Conservation (phyloP, 2,329 filamentous ascomycete species). For the Sarocladium oryzae region DNA sequence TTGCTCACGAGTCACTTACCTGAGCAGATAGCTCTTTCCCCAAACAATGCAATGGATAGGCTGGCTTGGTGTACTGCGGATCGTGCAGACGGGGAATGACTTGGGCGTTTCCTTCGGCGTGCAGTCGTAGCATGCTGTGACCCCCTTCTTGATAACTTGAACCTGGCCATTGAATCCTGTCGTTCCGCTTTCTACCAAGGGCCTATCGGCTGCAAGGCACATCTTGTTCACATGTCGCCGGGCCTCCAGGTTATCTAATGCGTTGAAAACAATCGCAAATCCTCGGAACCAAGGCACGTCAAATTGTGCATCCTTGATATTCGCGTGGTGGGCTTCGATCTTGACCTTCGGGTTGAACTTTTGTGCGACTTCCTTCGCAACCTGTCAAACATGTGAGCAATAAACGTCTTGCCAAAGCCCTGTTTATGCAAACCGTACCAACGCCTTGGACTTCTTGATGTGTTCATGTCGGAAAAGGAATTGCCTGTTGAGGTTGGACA, state of each 20-base stretch:
- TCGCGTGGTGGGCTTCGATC: constrained; percentile 84
- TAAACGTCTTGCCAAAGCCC: constrained; percentile 9
- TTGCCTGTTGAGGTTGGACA: constrained; percentile 95
- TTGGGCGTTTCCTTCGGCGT: constrained; percentile 84
- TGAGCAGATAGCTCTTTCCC: constrained; percentile 94
- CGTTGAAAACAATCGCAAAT: constrained; percentile 90
- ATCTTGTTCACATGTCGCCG: constrained; percentile 94
- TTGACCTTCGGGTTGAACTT: constrained; percentile 85
- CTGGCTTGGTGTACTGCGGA: constrained; percentile 90
- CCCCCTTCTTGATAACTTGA: constrained; percentile 87
- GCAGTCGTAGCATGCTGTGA: constrained; percentile 96
- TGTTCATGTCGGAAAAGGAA: constrained; percentile 96
- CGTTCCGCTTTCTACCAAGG: constrained; percentile 91
- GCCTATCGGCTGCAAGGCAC: constrained; percentile 86
- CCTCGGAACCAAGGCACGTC: constrained; percentile 79
- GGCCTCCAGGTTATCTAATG: constrained; percentile 90
- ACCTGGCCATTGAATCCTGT: constrained; percentile 98
- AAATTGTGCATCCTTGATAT: constrained; percentile 88
- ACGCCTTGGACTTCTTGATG: constrained; percentile 93
- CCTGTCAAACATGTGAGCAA: constrained; percentile 41
- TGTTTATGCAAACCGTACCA: constrained; percentile 50
- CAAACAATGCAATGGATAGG: constrained; percentile 98
- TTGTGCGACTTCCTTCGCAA: constrained; percentile 85
- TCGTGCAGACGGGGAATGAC: constrained; percentile 92
- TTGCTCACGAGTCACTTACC: constrained; percentile 35